Evolutionary conservation across 2,329 filamentous ascomycete species (phyloP), one percentile per base, ranked within the genome.

Genomic region (Claviceps pazoutovae): DNA sequence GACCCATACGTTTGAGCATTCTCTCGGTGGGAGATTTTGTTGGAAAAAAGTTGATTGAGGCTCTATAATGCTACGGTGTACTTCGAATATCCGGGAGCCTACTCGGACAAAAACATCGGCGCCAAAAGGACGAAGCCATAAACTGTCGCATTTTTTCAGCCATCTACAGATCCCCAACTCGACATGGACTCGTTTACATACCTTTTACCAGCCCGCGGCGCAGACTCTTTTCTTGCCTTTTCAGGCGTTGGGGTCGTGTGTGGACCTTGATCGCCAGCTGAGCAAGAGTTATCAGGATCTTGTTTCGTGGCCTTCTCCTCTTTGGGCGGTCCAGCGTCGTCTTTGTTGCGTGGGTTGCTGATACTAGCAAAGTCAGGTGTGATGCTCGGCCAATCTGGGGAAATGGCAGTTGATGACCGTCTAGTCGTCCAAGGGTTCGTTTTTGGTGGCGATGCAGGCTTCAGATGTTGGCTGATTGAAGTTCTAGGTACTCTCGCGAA

Each of bases 11-110:
- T 30, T 26, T 26, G 11, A 68, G 64, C 44, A 54, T 44, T 34
- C 58, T 59, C 34, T 60, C 55, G 61, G 59, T 37, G 64, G 63
- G 7, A 70, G 58, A 19, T 60, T 57, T n/a, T 64, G 58, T 5
- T 61, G 60, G 48, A 70, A 64, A 61, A 62, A 68, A 5, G 55
- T 60, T 5, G 68, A 68, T 23, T 66, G 58, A 3, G 60, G 54
- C 42, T 56, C 54, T 23, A 70, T 54, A 48, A 70, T 60, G 39
- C 63, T 60, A 41, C 67, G 67, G 53, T 70, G 67, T n/a, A 66
- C 56, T 54, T 56, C 49, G 51, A 64, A 63, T 38, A 53, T 53
- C 51, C 56, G 52, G 3, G 44, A 51, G 16, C 59, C 60, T 14
- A 58, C 57, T 21, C 56, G 54, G 50, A 67, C 56, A 38, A 62